These are phyloP conservation scores for Lasiodiplodia sp. DNA, from an alignment of 2,329 filamentous ascomycete genomes.

Conservation along the genomic window DNA sequence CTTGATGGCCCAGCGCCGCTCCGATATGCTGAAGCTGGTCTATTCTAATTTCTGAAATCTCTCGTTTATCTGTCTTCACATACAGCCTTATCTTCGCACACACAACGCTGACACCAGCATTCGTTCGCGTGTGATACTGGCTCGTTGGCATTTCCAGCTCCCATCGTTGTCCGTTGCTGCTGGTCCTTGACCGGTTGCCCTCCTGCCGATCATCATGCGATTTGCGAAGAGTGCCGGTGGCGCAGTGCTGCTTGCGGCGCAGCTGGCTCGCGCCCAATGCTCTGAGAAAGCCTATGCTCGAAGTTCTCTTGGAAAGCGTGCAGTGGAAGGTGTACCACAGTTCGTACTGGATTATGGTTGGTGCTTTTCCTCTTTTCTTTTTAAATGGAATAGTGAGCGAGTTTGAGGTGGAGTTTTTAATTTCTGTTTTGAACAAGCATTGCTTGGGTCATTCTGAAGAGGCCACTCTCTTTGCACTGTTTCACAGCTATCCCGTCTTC, in stretches of 20 bases:
- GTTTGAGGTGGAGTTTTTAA: neutral
- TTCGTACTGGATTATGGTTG: slow-evolving; percentile 50
- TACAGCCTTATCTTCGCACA: neutral
- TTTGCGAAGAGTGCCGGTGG: slow-evolving; percentile 11
- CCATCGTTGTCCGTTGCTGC: neutral
- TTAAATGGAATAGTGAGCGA: neutral
- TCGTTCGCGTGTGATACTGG: neutral
- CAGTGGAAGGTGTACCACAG: slow-evolving; percentile 39
- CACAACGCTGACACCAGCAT: neutral
- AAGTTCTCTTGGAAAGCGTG: slow-evolving; percentile 5
- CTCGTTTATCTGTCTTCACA: neutral
- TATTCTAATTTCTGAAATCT: neutral
- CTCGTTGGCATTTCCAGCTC: neutral
- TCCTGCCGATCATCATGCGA: slow-evolving; percentile 14
- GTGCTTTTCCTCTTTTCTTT: slow-evolving; percentile 16
- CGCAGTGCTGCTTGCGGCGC: neutral
- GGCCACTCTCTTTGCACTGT: too few relatives aligned
- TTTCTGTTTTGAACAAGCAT: neutral
- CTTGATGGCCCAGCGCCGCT: neutral
- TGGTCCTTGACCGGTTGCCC: neutral
- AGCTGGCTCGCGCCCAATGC: slow-evolving; percentile 4
- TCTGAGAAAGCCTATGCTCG: neutral
- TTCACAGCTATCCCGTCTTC: neutral
- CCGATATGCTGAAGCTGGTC: neutral
- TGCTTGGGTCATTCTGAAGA: neutral